These are phyloP conservation scores for Hypomyces rosellus DNA, from an alignment of 2,329 filamentous ascomycete genomes.

Conservation along the genomic window DNA sequence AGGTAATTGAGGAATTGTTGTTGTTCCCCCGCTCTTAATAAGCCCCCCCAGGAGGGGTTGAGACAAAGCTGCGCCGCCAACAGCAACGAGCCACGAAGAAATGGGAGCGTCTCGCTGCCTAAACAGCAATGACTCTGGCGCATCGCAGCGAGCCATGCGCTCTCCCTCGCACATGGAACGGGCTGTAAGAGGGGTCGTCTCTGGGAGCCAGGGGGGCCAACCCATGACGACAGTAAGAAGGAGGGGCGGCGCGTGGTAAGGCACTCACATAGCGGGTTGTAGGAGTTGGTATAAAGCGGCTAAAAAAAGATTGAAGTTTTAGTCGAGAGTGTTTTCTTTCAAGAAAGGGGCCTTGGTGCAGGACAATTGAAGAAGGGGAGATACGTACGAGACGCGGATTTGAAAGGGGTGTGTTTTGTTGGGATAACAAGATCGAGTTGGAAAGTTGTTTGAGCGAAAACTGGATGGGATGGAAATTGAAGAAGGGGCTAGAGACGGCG, in stretches of 20 bases:
- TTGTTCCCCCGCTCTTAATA: constrained; percentile 12
- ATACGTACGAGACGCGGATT: constrained; percentile 11
- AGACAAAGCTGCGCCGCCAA: constrained; percentile 7
- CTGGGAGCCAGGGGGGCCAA: constrained; percentile 16
- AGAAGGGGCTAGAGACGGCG: constrained; percentile 24
- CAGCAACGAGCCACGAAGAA: constrained; percentile 4
- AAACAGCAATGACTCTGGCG: constrained; percentile 1
- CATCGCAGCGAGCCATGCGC: constrained; percentile 1
- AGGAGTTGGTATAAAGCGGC: constrained; percentile 7
- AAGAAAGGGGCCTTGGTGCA: neutral
- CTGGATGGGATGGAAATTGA: constrained; percentile 14
- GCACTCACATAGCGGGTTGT: constrained; percentile 8
- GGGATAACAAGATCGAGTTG: constrained; percentile 21
- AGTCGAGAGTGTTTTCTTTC: neutral
- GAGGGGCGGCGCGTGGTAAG: constrained; percentile 19
- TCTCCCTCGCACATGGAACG: neutral
- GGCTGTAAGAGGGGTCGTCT: constrained; percentile 1
- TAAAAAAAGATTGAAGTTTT: neutral
- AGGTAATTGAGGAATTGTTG: neutral
- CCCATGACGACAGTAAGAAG: constrained; percentile 37
- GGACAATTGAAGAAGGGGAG: neutral
- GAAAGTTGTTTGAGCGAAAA: constrained; percentile 11
- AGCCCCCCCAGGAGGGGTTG: constrained; percentile 8
- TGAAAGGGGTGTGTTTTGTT: constrained; percentile 17
- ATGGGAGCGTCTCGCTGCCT: neutral